A percentile compares a stretch with the other conserved stretches of the same genome.
Conservation (phyloP, 129 eudicot genomes). For the Arctium minus region DNA sequence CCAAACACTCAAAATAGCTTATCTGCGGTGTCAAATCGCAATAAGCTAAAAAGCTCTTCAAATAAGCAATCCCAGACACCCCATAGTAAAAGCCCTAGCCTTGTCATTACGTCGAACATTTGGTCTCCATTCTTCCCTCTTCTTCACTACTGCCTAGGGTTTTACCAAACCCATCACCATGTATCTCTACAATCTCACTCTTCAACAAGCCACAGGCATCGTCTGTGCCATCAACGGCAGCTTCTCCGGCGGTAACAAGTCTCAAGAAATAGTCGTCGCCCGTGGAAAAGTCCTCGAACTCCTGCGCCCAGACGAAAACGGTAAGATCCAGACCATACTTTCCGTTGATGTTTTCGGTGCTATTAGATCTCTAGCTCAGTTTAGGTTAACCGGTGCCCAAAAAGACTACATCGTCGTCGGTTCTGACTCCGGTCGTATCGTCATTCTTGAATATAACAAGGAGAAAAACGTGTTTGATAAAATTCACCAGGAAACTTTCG, state of each 20-base stretch:
- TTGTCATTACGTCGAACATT: background rate
- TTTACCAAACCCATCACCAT: background rate
- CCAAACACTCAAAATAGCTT: too few relatives aligned
- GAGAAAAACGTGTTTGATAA: slow-evolving; percentile 76
- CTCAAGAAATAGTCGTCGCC: slow-evolving; percentile 89
- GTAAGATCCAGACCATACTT: slow-evolving; percentile 86
- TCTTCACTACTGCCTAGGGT: slow-evolving; percentile 32
- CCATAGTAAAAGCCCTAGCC: background rate
- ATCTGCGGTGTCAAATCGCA: too few relatives aligned
- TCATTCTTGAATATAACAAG: slow-evolving; percentile 82
- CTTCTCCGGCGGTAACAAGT: slow-evolving; percentile 81
- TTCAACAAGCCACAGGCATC: slow-evolving; percentile 89
- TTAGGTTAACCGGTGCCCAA: slow-evolving; percentile 84
- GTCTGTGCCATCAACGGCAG: slow-evolving; percentile 85
- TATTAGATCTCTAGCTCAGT: slow-evolving; percentile 82
- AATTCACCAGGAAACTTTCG: slow-evolving; percentile 90
- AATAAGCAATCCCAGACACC: too few relatives aligned
- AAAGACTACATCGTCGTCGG: slow-evolving; percentile 78
- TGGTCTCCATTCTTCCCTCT: background rate
- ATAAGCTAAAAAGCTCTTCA: too few relatives aligned
- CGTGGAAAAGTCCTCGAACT: slow-evolving; percentile 90
- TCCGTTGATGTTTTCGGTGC: slow-evolving; percentile 90
- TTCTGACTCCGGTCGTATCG: slow-evolving; percentile 31
- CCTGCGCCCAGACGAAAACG: slow-evolving; percentile 91
- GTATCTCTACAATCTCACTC: slow-evolving; percentile 56